phyloP scores from a whole-genome alignment of 23 red algal species.

The Gracilariopsis chorda region DNA sequence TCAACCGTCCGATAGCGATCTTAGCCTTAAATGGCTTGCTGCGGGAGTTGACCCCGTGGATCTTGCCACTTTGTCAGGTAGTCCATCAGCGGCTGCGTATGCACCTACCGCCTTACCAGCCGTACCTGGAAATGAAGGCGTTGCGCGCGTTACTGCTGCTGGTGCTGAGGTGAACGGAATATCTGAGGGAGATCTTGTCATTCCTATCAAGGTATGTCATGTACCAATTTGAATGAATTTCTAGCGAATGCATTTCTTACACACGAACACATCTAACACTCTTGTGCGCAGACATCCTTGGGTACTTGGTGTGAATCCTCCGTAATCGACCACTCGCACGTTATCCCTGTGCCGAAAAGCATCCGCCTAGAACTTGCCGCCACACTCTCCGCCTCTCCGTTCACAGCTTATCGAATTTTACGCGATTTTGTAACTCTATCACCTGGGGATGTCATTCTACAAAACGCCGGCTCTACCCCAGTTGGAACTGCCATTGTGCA shows the following conservation, averaged over 20 bases:
- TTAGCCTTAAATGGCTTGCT: conserved; percentile 47
- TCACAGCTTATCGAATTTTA: conserved; percentile 64
- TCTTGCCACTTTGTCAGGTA: conserved; percentile 26
- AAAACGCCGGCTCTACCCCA: conserved; percentile 52
- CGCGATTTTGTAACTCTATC: conserved; percentile 66
- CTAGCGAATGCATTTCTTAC: background rate
- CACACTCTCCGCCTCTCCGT: conserved; percentile 50
- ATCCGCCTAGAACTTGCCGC: conserved; percentile 61
- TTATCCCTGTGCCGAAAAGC: conserved; percentile 44
- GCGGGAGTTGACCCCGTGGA: conserved; percentile 63
- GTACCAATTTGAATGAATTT: background rate
- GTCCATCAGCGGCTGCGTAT: background rate
- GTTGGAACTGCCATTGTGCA: conserved; percentile 84
- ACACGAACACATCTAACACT: too few species aligned
- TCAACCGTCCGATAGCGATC: conserved; percentile 5
- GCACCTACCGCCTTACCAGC: conserved; percentile 9
- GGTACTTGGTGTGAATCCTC: conserved; percentile 69
- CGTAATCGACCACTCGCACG: conserved; percentile 30
- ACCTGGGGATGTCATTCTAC: conserved; percentile 73
- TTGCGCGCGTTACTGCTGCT: conserved; percentile 16
- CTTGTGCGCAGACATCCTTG: conserved; percentile 12
- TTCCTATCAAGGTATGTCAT: conserved; percentile 53
- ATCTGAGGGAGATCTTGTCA: conserved; percentile 42
- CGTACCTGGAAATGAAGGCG: conserved; percentile 41
- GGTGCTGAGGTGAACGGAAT: conserved; percentile 18